A percentile compares a stretch with the other conserved stretches of the same genome.
Evolutionary conservation across 202 grass and related monocot species (phyloP).

Genomic region (Brachypodium distachyon): DNA sequence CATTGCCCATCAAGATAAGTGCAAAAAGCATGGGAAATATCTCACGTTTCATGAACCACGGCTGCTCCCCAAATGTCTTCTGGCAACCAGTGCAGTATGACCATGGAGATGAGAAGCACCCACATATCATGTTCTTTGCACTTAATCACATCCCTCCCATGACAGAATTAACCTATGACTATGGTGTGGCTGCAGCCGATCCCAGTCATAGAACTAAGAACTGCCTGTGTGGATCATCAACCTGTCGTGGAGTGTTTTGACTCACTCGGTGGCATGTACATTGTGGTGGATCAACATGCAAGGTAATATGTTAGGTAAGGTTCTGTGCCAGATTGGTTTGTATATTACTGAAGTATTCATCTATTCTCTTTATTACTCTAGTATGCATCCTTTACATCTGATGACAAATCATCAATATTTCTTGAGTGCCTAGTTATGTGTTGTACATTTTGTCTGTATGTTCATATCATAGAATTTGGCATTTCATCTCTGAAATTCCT

Average conservation of each 20-base stretch:
- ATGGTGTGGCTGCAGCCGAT: slow-evolving; percentile 43
- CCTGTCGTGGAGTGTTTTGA: slow-evolving; percentile 51
- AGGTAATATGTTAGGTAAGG: slow-evolving; percentile 15
- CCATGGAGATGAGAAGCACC: slow-evolving; percentile 58
- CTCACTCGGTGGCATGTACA: not conserved
- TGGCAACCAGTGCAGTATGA: slow-evolving; percentile 77
- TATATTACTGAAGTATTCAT: not conserved
- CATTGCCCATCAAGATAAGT: slow-evolving; percentile 65
- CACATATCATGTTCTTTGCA: slow-evolving; percentile 89
- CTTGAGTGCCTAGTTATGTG: not conserved
- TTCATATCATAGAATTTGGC: not conserved
- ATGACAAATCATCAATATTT: not conserved
- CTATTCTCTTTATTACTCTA: not conserved
- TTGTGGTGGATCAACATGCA: slow-evolving; percentile 9
- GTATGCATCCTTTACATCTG: not conserved
- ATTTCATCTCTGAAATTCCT: not conserved
- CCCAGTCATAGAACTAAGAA: slow-evolving; percentile 40
- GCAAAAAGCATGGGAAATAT: slow-evolving; percentile 63
- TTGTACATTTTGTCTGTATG: not conserved
- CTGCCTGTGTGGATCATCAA: slow-evolving; percentile 56
- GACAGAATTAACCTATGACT: slow-evolving; percentile 77
- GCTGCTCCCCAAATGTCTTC: slow-evolving; percentile 80
- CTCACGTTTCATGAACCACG: slow-evolving; percentile 80
- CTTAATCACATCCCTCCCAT: slow-evolving; percentile 71
- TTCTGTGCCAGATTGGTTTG: not conserved